A percentile compares a stretch with the other conserved stretches of the same genome.
phyloP scores from a whole-genome alignment of 345 rosid species.

The Passiflora organensis region DNA sequence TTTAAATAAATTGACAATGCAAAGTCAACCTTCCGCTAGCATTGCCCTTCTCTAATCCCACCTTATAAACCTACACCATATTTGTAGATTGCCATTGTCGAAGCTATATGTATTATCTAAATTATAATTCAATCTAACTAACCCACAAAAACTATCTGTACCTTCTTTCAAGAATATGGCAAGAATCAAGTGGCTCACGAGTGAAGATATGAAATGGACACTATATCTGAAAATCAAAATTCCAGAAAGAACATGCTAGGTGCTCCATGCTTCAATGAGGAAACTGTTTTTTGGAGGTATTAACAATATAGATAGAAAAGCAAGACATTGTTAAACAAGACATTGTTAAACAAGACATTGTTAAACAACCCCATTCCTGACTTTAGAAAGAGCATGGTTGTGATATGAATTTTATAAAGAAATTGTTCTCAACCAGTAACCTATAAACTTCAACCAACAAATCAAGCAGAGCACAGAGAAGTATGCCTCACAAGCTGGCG shows the following conservation, averaged over 20 bases:
- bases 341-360: too few relatives aligned
- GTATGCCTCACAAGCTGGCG: conserved; percentile 88
- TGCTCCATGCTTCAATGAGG: too few relatives aligned
- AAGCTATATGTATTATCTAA: background rate
- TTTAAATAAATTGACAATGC: background rate
- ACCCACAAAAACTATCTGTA: background rate
- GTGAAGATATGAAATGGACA: background rate
- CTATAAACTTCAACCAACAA: conserved; percentile 12
- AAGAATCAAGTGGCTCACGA: background rate
- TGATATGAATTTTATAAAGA: background rate
- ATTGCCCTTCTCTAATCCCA: background rate
- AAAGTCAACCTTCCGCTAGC: background rate
- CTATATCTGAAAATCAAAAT: background rate
- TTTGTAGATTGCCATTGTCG: too few relatives aligned
- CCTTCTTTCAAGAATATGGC: background rate
- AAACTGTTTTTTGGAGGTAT: background rate
- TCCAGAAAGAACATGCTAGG: too few relatives aligned
- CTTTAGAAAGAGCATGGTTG: too few relatives aligned
- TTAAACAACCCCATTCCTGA: background rate
- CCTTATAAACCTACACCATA: background rate
- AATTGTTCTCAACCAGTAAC: background rate
- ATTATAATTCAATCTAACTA: background rate
- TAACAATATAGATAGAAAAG: background rate
- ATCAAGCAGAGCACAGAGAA: conserved; percentile 34
- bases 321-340: too few relatives aligned